Evolutionary conservation across 2,329 filamentous ascomycete species (phyloP).

Genomic region (Orbilia oligospora): DNA sequence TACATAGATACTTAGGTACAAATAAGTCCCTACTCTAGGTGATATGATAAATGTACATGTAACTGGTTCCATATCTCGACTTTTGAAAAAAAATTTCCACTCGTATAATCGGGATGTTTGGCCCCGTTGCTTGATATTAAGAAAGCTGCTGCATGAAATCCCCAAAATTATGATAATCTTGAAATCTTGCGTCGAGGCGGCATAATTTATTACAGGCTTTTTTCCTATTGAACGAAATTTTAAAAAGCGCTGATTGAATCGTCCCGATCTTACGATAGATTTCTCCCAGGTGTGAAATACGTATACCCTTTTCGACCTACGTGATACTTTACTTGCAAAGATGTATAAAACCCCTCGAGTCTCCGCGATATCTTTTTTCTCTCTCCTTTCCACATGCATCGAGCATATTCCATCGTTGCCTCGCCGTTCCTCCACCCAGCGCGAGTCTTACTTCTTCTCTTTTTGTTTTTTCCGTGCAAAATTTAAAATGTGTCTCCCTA

Average conservation of each 20-base stretch:
- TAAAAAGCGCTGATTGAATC: slow-evolving; percentile 13
- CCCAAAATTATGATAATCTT: slow-evolving; percentile 7
- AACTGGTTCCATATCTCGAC: background rate
- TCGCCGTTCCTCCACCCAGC: background rate
- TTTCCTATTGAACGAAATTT: background rate
- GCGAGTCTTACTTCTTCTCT: slow-evolving; percentile 21
- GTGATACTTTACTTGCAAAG: background rate
- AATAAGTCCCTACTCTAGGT: background rate
- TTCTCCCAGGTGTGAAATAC: background rate
- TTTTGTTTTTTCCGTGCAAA: slow-evolving; percentile 2
- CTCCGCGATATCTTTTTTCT: slow-evolving; percentile 24
- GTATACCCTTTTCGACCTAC: background rate
- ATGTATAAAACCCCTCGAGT: slow-evolving; percentile 30
- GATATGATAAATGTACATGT: background rate
- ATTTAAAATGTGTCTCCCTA: slow-evolving; percentile 40
- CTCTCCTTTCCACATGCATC: slow-evolving; percentile 2
- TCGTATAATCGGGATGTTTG: background rate
- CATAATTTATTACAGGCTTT: background rate
- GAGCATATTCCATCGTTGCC: slow-evolving; percentile 2
- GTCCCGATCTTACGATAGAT: too few species aligned
- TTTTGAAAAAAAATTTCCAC: background rate
- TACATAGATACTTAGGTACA: background rate
- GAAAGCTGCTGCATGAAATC: background rate
- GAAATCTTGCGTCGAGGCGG: slow-evolving; percentile 16
- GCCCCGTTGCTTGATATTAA: background rate